A percentile compares a stretch with the other conserved stretches of the same genome.
These are phyloP conservation scores for Volvox carteri DNA, from an alignment of 163 green algal species.

Conservation along the genomic window DNA sequence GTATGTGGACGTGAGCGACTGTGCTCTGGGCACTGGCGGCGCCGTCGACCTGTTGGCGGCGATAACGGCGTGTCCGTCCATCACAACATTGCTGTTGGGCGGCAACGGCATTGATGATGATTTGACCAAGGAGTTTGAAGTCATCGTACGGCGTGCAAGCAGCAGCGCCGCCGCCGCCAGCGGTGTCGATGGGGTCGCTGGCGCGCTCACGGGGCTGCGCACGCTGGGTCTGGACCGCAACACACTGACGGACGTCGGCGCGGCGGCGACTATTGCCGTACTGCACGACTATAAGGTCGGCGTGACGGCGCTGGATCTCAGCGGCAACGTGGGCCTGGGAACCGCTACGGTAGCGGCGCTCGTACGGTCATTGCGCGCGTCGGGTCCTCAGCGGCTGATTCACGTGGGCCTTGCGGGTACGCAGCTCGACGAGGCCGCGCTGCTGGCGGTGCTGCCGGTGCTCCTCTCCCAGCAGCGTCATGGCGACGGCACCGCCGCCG, in stretches of 20 bases:
- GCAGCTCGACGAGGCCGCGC: constrained; percentile 27
- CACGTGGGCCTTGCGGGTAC: neutral
- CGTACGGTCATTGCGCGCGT: neutral
- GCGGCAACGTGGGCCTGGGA: constrained; percentile 27
- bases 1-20: constrained; percentile 38
- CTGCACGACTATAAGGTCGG: constrained; percentile 19
- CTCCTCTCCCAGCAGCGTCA: neutral
- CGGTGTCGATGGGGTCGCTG: neutral
- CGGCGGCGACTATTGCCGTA: neutral
- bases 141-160: neutral
- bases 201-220: neutral
- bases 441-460: constrained; percentile 11
- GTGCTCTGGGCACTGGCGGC: constrained; percentile 14
- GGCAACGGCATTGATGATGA: constrained; percentile 42
- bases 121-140: neutral
- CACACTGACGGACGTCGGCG: constrained; percentile 27
- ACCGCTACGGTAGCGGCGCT: constrained; percentile 24
- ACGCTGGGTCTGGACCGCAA: constrained; percentile 45
- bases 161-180: neutral
- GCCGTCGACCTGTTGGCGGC: constrained; percentile 39
- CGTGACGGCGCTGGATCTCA: constrained; percentile 42
- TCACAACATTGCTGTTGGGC: constrained; percentile 27
- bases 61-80: neutral
- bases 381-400: neutral
- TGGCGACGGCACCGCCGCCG: neutral